Evolutionary conservation across 306 rosid species (phyloP).

Genomic region (Neltuma alba): DNA sequence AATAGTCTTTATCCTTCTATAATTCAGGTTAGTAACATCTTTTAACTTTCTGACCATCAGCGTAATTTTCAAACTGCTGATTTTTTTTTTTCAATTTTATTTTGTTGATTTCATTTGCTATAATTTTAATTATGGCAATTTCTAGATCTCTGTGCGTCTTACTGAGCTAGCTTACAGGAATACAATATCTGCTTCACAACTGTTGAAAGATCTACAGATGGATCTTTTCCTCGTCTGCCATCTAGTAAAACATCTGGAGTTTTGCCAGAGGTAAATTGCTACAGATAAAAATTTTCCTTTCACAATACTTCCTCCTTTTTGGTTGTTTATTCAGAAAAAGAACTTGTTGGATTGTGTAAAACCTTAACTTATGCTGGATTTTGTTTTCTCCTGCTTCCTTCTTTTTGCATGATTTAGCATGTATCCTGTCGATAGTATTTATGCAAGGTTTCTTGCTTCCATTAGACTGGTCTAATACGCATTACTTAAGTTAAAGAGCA

Average conservation of each 20-base stretch:
- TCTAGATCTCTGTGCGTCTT: conserved; percentile 28
- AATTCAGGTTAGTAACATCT: conserved; percentile 70
- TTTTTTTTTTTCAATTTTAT: conserved; percentile 4
- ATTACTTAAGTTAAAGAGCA: not conserved
- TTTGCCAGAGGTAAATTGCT: conserved; percentile 81
- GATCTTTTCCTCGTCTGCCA: conserved; percentile 71
- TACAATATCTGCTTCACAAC: conserved; percentile 97
- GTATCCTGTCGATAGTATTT: not conserved
- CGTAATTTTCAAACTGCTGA: conserved; percentile 15
- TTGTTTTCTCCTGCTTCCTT: conserved; percentile 3
- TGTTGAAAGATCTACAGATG: conserved; percentile 76
- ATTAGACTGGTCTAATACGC: not conserved
- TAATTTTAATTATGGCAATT: conserved; percentile 20
- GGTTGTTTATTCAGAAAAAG: conserved; percentile 2
- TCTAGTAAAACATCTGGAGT: conserved; percentile 75
- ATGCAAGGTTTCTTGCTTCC: not conserved
- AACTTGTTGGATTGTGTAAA: conserved; percentile 14
- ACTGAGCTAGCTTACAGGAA: conserved; percentile 62
- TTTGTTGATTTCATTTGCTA: conserved; percentile 9
- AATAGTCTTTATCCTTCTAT: conserved; percentile 98
- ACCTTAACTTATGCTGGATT: not conserved
- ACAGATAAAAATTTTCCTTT: conserved; percentile 17
- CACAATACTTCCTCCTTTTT: conserved; percentile 4
- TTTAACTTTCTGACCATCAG: conserved; percentile 18
- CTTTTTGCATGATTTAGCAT: not conserved